Conservation (phyloP, 2,329 filamentous ascomycete genomes). For the Beauveria pseudobassiana region DNA sequence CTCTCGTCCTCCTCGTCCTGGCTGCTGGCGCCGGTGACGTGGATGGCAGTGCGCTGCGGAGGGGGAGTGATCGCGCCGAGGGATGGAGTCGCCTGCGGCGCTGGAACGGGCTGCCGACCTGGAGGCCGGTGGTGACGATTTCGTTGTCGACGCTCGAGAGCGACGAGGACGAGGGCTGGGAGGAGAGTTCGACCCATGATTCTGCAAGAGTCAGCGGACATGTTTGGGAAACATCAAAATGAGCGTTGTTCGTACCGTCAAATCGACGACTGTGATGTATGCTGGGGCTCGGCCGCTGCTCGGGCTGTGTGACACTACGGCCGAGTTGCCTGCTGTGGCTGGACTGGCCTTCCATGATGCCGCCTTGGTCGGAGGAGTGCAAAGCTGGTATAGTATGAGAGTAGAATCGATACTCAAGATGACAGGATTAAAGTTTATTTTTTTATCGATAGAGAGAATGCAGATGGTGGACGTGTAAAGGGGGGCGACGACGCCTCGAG, state of each 20-base stretch:
- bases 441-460: slow-evolving; percentile 4
- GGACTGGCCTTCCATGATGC: slow-evolving; percentile 21
- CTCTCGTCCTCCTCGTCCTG: slow-evolving; percentile 94
- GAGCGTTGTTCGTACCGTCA: slow-evolving; percentile 26
- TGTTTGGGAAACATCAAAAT: slow-evolving; percentile 12
- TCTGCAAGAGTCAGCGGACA: slow-evolving; percentile 45
- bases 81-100: slow-evolving; percentile 47
- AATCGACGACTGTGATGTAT: slow-evolving; percentile 27
- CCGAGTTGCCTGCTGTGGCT: slow-evolving; percentile 20
- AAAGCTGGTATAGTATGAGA: not conserved
- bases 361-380: not conserved
- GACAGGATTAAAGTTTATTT: not conserved
- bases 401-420: not conserved
- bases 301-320: slow-evolving; percentile 21
- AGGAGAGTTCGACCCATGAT: slow-evolving; percentile 93
- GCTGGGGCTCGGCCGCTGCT: slow-evolving; percentile 23
- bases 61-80: slow-evolving; percentile 24
- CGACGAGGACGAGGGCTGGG: slow-evolving; percentile 88
- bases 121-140: slow-evolving; percentile 81
- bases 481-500: slow-evolving; percentile 6
- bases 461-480: not conserved
- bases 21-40: slow-evolving; percentile 53
- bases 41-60: slow-evolving; percentile 34
- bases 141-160: slow-evolving; percentile 80
- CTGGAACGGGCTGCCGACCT: slow-evolving; percentile 59